Base-by-base conservation (phyloP, 2,329 filamentous ascomycete genomes). In the Gyromitra esculenta region DNA sequence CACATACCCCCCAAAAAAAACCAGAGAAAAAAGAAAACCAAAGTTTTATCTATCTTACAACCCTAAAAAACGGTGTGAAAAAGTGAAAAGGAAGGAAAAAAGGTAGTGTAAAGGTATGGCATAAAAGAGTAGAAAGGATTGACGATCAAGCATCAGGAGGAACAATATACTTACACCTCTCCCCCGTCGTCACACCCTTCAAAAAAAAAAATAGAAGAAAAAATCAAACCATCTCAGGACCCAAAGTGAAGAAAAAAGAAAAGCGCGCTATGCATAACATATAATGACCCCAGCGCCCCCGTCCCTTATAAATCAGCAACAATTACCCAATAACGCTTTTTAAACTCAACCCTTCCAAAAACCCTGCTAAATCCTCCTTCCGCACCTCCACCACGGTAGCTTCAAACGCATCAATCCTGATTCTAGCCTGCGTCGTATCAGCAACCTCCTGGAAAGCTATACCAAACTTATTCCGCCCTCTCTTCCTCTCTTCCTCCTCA, bases 371-470 rank as follows among this genome's bases (percentile, higher is more conserved):
- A 84, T 98, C 96, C 82, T 98, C 96, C 85, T 97, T 97, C 84
- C 91, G 91, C n/a, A 99, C 95, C 83, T 99, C 96, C 60, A 98
- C 94, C 6, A 98, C 96, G 81, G 93, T 97, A 83, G 97, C 93
- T 84, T 99, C 96, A 82, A 99, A 99, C 83, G 92, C 96, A 84
- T 99, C 96, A 82, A 97, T 96, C 76, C 94, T 87, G 21, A 98
- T 94, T 15, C 94, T 86, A 0, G 95, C 93, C 75, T 91, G 96
- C 15, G 95, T 98, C 86, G 97, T 93, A 66, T 91, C 89, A 1
- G 97, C 92, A 0, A 98, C 96, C 82, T 97, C 94, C 83, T 97
- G 94, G 83, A 99, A 99, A 1, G 96, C 95, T 81, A 91, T 94
- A 6, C 96, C 96, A 82, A 99, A 99, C 64, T 92, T 89, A 84